Evolutionary conservation across 495 filamentous ascomycete species (phyloP).

Genomic region (Evernia prunastri): DNA sequence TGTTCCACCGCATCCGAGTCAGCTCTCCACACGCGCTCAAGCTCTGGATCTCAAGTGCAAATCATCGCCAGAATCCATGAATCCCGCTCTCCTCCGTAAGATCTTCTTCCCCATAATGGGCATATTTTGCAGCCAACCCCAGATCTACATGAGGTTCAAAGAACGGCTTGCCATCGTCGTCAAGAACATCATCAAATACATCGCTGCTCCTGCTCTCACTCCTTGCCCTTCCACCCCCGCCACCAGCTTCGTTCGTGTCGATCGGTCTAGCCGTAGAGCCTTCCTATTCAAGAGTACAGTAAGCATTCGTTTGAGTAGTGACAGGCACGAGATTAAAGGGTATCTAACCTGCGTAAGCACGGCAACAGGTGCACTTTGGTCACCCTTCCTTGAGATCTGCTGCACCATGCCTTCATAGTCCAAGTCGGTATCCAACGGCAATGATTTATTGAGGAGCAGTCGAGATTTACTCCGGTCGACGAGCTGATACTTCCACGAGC

Average conservation of each 20-base stretch:
- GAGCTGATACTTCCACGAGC: conserved; percentile 16
- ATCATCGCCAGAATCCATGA: conserved; percentile 8
- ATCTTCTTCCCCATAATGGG: background rate
- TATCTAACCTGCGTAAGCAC: conserved; percentile 14
- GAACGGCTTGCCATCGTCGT: conserved; percentile 17
- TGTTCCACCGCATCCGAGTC: background rate
- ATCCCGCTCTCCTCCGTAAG: background rate
- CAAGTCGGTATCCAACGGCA: background rate
- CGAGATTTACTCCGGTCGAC: background rate
- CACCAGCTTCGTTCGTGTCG: background rate
- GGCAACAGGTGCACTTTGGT: background rate
- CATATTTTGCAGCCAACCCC: background rate
- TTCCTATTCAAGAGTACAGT: too few relatives aligned
- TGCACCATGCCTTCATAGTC: conserved; percentile 5
- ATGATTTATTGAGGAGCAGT: background rate
- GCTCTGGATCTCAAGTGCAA: background rate
- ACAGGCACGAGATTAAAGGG: too few relatives aligned
- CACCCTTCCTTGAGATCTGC: background rate
- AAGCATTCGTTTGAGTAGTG: too few relatives aligned
- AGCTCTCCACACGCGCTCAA: background rate
- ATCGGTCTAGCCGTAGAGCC: background rate
- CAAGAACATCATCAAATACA: background rate
- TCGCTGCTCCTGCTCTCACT: background rate
- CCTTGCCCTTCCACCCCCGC: background rate
- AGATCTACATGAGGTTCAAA: conserved; percentile 11